These are phyloP conservation scores for Globisporangium spinosum DNA, from an alignment of 352 stramenopile species.

Conservation along the genomic window DNA sequence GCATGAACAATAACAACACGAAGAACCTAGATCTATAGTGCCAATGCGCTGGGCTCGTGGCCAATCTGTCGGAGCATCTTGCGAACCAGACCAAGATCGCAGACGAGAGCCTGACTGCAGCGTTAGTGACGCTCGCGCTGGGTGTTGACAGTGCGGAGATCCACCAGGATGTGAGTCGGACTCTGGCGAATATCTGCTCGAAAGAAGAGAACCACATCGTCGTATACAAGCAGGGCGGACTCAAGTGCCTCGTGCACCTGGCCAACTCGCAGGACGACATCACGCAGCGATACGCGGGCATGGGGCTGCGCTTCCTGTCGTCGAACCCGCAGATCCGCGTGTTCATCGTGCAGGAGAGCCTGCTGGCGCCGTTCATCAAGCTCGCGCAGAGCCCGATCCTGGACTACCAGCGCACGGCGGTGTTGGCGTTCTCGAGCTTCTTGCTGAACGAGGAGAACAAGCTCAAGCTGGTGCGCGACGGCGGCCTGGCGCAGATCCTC, in stretches of 20 bases:
- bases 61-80: constrained; percentile 92
- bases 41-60: constrained; percentile 91
- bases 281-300: constrained; percentile 93
- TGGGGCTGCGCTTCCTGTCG: constrained; percentile 93
- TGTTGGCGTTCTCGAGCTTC: constrained; percentile 90
- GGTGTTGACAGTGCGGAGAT: constrained; percentile 88
- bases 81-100: constrained; percentile 91
- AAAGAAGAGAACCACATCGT: constrained; percentile 94
- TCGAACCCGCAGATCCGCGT: constrained; percentile 92
- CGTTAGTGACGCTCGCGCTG: constrained; percentile 74
- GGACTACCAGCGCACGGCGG: constrained; percentile 91
- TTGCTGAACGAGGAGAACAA: constrained; percentile 93
- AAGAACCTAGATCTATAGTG: constrained; percentile 90
- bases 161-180: constrained; percentile 90
- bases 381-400: constrained; percentile 90
- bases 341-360: constrained; percentile 88
- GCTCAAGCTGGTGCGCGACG: constrained; percentile 91
- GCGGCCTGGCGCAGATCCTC: constrained; percentile 88
- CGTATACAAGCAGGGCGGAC: constrained; percentile 90
- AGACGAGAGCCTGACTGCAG: constrained; percentile 83
- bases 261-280: constrained; percentile 88
- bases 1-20: constrained; percentile 63
- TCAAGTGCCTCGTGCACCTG: constrained; percentile 89
- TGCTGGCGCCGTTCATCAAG: constrained; percentile 89
- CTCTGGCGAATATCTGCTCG: constrained; percentile 91